phyloP scores from a whole-genome alignment of 495 filamentous ascomycete species.

The Staphylotrichum longicolle region DNA sequence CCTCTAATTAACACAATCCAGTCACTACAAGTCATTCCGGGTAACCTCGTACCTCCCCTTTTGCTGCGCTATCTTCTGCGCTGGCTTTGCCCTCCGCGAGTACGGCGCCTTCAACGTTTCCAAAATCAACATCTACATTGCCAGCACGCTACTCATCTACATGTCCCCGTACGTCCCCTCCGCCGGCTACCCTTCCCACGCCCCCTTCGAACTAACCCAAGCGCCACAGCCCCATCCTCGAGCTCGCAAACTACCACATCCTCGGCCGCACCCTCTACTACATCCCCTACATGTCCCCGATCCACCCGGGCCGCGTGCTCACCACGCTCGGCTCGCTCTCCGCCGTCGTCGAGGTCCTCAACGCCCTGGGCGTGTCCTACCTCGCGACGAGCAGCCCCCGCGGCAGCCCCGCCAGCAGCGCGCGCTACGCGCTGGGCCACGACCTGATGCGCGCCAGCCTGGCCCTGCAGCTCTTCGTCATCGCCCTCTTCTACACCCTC shows the following conservation, averaged over 20 bases:
- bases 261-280: constrained; percentile 76
- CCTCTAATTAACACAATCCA: constrained; percentile 24
- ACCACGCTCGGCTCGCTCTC: constrained; percentile 68
- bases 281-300: constrained; percentile 71
- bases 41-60: constrained; percentile 39
- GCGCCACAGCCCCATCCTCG: constrained; percentile 62
- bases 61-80: constrained; percentile 45
- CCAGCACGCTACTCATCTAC: constrained; percentile 58
- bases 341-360: constrained; percentile 61
- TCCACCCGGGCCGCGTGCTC: constrained; percentile 73
- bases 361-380: constrained; percentile 61
- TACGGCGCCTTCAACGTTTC: constrained; percentile 57
- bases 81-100: constrained; percentile 58
- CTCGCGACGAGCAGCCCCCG: constrained; percentile 50
- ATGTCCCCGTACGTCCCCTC: constrained; percentile 55
- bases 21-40: constrained; percentile 50
- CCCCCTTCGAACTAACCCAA: neutral
- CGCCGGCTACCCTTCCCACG: neutral
- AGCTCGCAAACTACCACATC: constrained; percentile 72
- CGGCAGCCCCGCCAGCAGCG: constrained; percentile 14
- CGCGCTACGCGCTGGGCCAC: constrained; percentile 51
- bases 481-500: constrained; percentile 58
- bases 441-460: constrained; percentile 63
- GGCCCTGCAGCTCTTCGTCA: constrained; percentile 63
- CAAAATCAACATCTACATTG: constrained; percentile 56